These are phyloP conservation scores for Plasmopara viticola DNA, from an alignment of 352 stramenopile species.

Conservation along the genomic window DNA sequence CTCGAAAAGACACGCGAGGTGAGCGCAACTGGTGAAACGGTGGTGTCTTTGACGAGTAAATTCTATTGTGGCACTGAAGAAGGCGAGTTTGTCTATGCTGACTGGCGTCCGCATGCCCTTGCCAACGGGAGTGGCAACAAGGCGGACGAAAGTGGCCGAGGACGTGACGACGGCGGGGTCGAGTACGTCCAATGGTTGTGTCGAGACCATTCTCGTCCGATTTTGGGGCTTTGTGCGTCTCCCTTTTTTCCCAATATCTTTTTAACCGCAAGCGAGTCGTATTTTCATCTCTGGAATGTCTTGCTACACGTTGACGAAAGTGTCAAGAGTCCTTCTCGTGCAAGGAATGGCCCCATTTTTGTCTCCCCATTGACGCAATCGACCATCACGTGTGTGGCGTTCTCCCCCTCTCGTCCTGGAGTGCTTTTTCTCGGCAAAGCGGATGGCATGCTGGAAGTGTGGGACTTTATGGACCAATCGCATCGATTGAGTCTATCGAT, in stretches of 20 bases:
- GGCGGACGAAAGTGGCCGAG: constrained; percentile 28
- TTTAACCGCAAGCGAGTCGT: constrained; percentile 82
- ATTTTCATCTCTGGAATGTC: constrained; percentile 91
- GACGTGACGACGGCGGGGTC: constrained; percentile 46
- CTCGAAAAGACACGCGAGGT: constrained; percentile 65
- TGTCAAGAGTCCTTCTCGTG: constrained; percentile 1
- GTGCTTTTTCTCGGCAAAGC: constrained; percentile 86
- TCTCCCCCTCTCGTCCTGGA: constrained; percentile 83
- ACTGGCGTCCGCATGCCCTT: constrained; percentile 79
- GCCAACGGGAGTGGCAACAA: constrained; percentile 20
- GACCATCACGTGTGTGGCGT: constrained; percentile 78
- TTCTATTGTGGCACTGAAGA: constrained; percentile 86
- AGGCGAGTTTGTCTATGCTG: constrained; percentile 85
- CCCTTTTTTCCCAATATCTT: constrained; percentile 90
- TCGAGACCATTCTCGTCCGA: constrained; percentile 82
- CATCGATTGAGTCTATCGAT: constrained; percentile 77
- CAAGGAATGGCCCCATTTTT: constrained; percentile 76
- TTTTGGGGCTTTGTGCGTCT: constrained; percentile 72
- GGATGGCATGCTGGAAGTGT: constrained; percentile 89
- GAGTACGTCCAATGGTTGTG: constrained; percentile 91
- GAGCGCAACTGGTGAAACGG: constrained; percentile 9
- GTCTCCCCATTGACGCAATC: constrained; percentile 72
- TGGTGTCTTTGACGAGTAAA: constrained; percentile 37
- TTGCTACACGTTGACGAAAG: constrained; percentile 25
- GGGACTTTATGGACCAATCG: constrained; percentile 91